These are phyloP conservation scores for Botrytis porri DNA, from an alignment of 2,329 filamentous ascomycete genomes.

Conservation along the genomic window DNA sequence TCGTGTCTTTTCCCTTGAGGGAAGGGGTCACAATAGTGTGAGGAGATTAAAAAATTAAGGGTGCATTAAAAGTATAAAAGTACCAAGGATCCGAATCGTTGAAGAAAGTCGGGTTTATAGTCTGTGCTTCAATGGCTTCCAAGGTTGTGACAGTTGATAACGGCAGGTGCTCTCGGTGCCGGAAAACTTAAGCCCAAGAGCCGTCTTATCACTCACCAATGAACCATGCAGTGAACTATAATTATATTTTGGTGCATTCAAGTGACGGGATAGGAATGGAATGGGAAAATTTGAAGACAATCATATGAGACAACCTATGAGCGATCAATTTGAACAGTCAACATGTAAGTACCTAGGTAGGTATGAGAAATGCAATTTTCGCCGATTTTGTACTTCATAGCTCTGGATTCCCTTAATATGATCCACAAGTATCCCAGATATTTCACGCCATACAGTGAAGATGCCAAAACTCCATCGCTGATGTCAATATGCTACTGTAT, in stretches of 20 bases:
- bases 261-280: background rate
- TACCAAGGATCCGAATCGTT: background rate
- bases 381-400: background rate
- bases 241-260: background rate
- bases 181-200: background rate
- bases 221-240: no score
- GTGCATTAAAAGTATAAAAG: background rate
- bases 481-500: background rate
- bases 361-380: background rate
- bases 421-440: background rate
- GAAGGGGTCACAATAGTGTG: background rate
- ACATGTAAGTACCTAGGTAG: background rate
- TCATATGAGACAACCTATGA: background rate
- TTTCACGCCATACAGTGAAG: background rate
- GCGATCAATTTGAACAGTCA: background rate
- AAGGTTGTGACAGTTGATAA: background rate
- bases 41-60: conserved; percentile 15
- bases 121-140: background rate
- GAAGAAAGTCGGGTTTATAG: background rate
- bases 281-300: background rate
- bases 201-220: background rate
- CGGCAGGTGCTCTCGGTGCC: background rate
- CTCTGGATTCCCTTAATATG: background rate
- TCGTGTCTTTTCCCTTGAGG: background rate
- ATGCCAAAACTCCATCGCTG: conserved; percentile 4